Conservation (phyloP, 495 filamentous ascomycete genomes). For the Aspergillus saccharolyticus region DNA sequence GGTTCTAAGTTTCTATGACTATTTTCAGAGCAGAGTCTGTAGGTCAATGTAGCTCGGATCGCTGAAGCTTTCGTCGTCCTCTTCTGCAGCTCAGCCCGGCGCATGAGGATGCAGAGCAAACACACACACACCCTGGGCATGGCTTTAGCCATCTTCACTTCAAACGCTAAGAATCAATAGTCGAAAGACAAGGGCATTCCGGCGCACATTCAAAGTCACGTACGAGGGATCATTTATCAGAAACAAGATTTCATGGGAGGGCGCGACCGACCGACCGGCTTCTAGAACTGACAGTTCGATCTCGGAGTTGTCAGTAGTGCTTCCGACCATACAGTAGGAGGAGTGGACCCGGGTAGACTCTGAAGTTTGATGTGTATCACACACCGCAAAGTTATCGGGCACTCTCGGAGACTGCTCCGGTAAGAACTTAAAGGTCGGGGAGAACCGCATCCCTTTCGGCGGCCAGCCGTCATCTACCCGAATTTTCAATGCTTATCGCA, state of each 20-base stretch:
- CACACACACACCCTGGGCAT: not conserved
- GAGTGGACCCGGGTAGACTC: not conserved
- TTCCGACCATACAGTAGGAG: not conserved
- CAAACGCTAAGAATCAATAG: not conserved
- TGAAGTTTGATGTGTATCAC: not conserved
- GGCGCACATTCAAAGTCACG: too few relatives aligned
- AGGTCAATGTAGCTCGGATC: not conserved
- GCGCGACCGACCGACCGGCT: not conserved
- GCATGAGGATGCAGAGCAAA: not conserved
- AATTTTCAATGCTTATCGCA: not conserved
- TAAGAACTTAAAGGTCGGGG: slow-evolving; percentile 19
- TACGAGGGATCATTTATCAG: not conserved
- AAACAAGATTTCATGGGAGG: not conserved
- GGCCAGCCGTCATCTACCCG: not conserved
- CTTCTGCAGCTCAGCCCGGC: not conserved
- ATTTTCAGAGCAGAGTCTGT: not conserved
- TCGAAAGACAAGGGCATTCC: not conserved
- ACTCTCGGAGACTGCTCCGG: slow-evolving; percentile 8
- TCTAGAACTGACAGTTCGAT: not conserved
- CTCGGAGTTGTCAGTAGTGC: not conserved
- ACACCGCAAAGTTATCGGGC: slow-evolving; percentile 10
- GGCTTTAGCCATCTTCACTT: not conserved
- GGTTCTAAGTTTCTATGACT: too few relatives aligned
- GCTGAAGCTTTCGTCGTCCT: not conserved
- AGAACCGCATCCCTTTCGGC: slow-evolving; percentile 9